Percentiles rank a stretch among this genome's conserved stretches.
These are phyloP conservation scores for Prunus fruticosa DNA, from an alignment of 306 rosid species.

Conservation along the genomic window DNA sequence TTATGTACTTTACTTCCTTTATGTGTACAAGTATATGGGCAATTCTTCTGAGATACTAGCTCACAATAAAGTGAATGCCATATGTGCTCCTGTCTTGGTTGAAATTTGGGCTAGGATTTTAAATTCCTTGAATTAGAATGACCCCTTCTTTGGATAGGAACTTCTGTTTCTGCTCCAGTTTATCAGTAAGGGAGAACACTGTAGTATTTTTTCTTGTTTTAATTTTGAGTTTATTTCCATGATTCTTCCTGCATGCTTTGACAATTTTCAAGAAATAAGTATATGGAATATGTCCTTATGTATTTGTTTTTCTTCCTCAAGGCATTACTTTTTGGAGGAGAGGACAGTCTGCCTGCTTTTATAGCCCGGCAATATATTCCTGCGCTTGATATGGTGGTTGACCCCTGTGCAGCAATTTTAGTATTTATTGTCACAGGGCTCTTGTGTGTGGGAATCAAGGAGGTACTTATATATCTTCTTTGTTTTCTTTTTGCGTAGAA, in stretches of 20 bases:
- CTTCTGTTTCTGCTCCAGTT: not conserved
- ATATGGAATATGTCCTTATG: not conserved
- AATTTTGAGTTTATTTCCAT: not conserved
- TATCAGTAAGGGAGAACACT: not conserved
- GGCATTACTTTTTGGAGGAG: conserved; percentile 86
- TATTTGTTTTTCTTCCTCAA: conserved; percentile 21
- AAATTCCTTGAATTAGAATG: not conserved
- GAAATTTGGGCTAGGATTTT: not conserved
- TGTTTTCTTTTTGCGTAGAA: not conserved
- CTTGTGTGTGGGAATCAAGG: conserved; percentile 83
- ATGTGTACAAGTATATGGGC: not conserved
- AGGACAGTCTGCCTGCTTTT: conserved; percentile 63
- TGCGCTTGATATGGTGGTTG: conserved; percentile 61
- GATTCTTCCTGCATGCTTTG: not conserved
- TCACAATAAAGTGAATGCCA: not conserved
- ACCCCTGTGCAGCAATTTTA: conserved; percentile 87
- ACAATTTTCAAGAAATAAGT: not conserved
- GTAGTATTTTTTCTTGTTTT: not conserved
- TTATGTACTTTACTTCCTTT: not conserved
- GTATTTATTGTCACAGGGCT: conserved; percentile 74
- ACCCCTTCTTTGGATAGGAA: not conserved
- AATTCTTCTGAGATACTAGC: not conserved
- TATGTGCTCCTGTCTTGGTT: not conserved
- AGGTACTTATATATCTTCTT: conserved; percentile 42
- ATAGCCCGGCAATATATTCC: conserved; percentile 72